These are phyloP conservation scores for Vitis hybrid DNA, from an alignment of 177 flowering plant species.

Conservation along the genomic window DNA sequence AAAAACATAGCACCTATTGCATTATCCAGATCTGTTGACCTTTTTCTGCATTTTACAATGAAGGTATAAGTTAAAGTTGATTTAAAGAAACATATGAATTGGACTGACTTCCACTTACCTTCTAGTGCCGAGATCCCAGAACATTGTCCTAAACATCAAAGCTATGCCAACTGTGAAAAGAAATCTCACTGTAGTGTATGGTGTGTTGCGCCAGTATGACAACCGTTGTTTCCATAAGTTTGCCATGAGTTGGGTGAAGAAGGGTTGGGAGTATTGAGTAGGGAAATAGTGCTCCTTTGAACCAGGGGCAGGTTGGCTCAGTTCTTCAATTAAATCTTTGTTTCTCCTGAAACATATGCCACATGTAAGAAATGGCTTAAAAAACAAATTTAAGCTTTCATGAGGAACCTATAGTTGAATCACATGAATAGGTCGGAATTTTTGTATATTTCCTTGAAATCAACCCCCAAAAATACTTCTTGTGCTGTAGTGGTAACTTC, in stretches of 20 bases:
- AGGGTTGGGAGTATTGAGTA: conserved; percentile 28
- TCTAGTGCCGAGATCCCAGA: conserved; percentile 42
- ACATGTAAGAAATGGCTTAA: background rate
- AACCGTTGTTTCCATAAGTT: conserved; percentile 37
- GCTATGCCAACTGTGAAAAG: conserved; percentile 31
- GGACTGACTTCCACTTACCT: conserved; percentile 15
- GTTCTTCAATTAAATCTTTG: conserved; percentile 27
- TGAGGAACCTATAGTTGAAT: background rate
- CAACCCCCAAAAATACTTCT: conserved; percentile 7
- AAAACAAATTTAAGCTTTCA: background rate
- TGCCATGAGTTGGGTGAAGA: conserved; percentile 29
- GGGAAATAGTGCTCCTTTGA: conserved; percentile 36
- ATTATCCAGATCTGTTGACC: conserved; percentile 27
- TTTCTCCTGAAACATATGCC: conserved; percentile 29
- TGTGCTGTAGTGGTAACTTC: conserved; percentile 32
- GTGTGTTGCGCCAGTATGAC: conserved; percentile 47
- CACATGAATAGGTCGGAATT: conserved; percentile 35
- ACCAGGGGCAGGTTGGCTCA: conserved; percentile 30
- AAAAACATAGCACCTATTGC: conserved; percentile 45
- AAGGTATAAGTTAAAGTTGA: background rate
- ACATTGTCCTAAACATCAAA: conserved; percentile 35
- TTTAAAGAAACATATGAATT: background rate
- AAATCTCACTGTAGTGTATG: conserved; percentile 33
- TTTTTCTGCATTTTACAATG: conserved; percentile 10
- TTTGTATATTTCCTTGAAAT: conserved; percentile 20